A percentile compares a stretch with the other conserved stretches of the same genome.
Conservation (phyloP, 768 basidiomycete genomes). For the Amanita pseudoporphyria region DNA sequence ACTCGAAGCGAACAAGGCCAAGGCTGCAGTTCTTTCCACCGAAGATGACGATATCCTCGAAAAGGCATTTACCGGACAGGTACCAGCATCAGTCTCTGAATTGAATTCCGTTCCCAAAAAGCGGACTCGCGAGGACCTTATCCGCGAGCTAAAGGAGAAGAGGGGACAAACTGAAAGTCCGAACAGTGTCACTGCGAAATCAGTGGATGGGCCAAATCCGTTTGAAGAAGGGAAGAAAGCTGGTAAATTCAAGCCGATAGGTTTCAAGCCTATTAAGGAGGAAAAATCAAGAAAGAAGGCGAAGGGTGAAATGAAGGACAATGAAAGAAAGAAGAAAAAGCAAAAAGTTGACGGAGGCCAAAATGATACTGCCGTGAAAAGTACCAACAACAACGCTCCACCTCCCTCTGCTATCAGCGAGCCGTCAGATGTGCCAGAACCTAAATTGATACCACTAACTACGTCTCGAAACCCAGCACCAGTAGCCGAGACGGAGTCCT, state of each 20-base stretch:
- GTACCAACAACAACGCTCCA: too few relatives aligned
- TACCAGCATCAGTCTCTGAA: constrained; percentile 12
- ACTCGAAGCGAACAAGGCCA: constrained; percentile 75
- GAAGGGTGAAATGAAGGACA: too few relatives aligned
- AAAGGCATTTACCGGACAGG: constrained; percentile 49
- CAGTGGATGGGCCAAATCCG: constrained; percentile 18
- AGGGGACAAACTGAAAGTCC: constrained; percentile 26
- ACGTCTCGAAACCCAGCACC: constrained; percentile 13
- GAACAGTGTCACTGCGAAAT: too few relatives aligned
- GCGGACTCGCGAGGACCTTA: constrained; percentile 69
- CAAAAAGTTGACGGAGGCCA: constrained; percentile 29
- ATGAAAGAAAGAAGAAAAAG: constrained; percentile 54
- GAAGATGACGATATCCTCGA: constrained; percentile 81
- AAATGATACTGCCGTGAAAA: too few relatives aligned
- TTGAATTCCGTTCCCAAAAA: constrained; percentile 34
- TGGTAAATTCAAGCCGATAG: constrained; percentile 48
- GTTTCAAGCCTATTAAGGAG: constrained; percentile 56
- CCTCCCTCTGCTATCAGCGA: background rate
- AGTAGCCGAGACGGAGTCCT: constrained; percentile 25
- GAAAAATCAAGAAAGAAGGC: constrained; percentile 40
- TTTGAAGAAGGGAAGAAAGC: constrained; percentile 37
- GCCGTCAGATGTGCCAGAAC: background rate
- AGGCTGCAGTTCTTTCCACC: constrained; percentile 33
- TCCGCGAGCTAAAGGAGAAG: constrained; percentile 64
- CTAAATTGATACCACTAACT: constrained; percentile 9